Base-by-base conservation (phyloP, 768 basidiomycete genomes). In the Tremella mesenterica region DNA sequence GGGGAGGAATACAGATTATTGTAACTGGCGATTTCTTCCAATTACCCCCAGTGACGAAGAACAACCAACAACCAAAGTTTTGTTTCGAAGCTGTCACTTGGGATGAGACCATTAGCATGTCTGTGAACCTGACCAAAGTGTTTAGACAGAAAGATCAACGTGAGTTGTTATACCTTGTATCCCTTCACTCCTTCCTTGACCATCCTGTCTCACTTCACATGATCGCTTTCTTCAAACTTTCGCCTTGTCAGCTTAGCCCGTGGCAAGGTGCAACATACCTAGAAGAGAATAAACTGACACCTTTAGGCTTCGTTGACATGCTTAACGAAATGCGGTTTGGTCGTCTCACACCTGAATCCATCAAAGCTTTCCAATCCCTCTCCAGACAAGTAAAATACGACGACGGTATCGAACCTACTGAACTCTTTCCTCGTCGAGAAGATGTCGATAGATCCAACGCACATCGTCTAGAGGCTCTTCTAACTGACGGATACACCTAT, bases 11-110 rank as follows among this genome's bases (percentile, higher is more conserved):
- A 25, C 93, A 97, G 78, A 75, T 96, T 34, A 78, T 97, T 55
- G 84, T 96, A 21, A 93, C 91, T 1, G 95, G 95, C 7, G 95
- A 99, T 69, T 97, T 97, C 76, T 96, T 97, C 76, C 93, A 99
- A 71, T 80, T 99, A 4, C 95, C 95, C 0, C 95, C 95, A 1
- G 91, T 97, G 0, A 77, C 77, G 6, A 91, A 84, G 70, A 77
- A 79, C 23, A 66, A 67, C n/a, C 69, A 69, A 0, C 58, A 73
- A 48, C 81, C 86, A 38, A 88, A 84, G 65, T 97, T 96, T 64
- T 89, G 88, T 1, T 99, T 99, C 66, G 91, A 99, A 65, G 91
- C 90, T 0, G 74, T 80, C 16, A 72, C 75, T 50, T 96, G 95
- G 95, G 75, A 73, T 30, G 74, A 83, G 59, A 76, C 83, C 2